Percentiles rank a stretch among this genome's conserved stretches.
Evolutionary conservation across 1,284 basidiomycete genomes (phyloP).

Genomic region (Schizopora paradoxa): DNA sequence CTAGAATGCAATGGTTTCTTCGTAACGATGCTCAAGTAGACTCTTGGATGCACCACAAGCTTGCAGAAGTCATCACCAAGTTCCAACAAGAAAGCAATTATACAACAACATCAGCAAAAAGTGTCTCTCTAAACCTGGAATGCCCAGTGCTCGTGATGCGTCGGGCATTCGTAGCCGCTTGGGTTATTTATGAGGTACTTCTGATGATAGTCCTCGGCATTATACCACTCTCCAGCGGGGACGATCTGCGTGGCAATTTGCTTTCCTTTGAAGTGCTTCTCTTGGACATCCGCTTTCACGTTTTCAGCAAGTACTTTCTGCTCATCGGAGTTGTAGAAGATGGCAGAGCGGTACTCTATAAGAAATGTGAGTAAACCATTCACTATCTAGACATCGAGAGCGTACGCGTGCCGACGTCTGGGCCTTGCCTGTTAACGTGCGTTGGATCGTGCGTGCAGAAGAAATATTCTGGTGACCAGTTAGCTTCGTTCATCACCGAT

Average conservation of each 20-base stretch:
- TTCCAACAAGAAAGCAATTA: no score
- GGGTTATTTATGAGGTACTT: conserved; percentile 73
- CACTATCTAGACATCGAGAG: conserved; percentile 21
- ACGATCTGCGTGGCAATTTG: conserved; percentile 77
- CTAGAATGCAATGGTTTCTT: no score
- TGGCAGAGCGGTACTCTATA: conserved; percentile 88
- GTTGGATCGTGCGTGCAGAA: conserved; percentile 95
- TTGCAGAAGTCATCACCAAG: no score
- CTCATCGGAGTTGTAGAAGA: conserved; percentile 78
- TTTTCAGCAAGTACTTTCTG: conserved; percentile 73
- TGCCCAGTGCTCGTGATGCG: conserved; percentile 49
- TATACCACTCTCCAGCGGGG: conserved; percentile 67
- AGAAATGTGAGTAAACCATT: conserved; percentile 3
- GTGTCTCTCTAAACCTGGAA: neutral
- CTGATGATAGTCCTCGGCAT: conserved; percentile 86
- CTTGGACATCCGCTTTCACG: conserved; percentile 83
- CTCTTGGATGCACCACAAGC: no score
- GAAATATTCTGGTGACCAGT: conserved; percentile 70
- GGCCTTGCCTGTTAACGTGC: conserved; percentile 73
- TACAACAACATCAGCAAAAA: no score
- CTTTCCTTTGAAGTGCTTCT: conserved; percentile 70
- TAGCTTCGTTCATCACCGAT: neutral
- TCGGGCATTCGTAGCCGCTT: conserved; percentile 51
- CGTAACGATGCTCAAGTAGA: no score
- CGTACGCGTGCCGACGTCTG: conserved; percentile 74